These are phyloP conservation scores for Breviolum minutum DNA, from an alignment of 73 alveolate genomes.

Conservation along the genomic window DNA sequence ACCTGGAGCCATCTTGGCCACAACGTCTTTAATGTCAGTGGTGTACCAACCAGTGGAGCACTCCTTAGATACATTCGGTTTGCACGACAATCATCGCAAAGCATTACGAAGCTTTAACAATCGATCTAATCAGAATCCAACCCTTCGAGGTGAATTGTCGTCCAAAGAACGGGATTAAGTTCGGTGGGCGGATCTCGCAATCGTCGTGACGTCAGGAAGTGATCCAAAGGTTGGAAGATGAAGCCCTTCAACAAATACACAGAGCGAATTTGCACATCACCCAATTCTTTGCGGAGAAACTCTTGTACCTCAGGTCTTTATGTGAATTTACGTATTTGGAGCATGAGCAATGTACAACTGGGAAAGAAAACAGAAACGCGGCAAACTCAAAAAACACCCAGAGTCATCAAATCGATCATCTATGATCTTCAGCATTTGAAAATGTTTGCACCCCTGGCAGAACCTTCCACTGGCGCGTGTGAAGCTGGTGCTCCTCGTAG, in stretches of 20 bases:
- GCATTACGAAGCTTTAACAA: too few relatives aligned
- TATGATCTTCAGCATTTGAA: too few relatives aligned
- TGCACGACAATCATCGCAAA: too few relatives aligned
- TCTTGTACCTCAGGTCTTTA: conserved; percentile 21
- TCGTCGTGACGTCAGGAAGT: conserved; percentile 20
- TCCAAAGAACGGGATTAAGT: conserved; percentile 23
- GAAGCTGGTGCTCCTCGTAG: too few relatives aligned
- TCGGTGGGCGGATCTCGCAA: conserved; percentile 46
- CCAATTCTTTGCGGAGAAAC: conserved; percentile 43
- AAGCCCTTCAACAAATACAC: conserved; percentile 76
- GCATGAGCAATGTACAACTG: neutral
- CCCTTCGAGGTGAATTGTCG: too few relatives aligned
- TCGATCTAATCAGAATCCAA: too few relatives aligned
- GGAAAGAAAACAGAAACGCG: neutral
- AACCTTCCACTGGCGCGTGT: neutral
- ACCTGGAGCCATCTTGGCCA: conserved; percentile 40
- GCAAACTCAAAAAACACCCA: too few relatives aligned
- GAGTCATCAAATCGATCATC: too few relatives aligned
- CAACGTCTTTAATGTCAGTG: conserved; percentile 20
- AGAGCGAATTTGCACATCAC: conserved; percentile 47
- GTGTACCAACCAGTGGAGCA: conserved; percentile 76
- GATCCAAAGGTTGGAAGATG: conserved; percentile 79
- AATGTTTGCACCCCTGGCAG: too few relatives aligned
- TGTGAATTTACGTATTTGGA: neutral
- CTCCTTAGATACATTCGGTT: neutral